phyloP scores from a whole-genome alignment of 345 rosid genomes.

The Isatis tinctoria region DNA sequence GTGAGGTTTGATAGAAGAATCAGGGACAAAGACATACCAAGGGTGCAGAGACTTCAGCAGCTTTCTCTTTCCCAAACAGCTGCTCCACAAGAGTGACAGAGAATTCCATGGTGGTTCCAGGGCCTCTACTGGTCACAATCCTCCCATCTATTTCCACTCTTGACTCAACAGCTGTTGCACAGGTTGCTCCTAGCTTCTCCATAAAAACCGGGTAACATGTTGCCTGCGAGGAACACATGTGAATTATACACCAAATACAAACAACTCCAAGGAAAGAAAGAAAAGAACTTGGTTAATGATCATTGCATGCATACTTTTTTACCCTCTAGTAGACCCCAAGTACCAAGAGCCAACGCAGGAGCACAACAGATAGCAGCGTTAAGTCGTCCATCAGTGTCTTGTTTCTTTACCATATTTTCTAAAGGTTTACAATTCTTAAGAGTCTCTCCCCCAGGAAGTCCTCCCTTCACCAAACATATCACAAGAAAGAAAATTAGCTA shows the following conservation, averaged over 20 bases:
- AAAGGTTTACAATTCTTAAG: conserved; percentile 60
- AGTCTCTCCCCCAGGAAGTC: conserved; percentile 81
- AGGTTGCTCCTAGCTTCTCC: conserved; percentile 66
- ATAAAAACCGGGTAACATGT: conserved; percentile 82
- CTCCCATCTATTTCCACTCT: conserved; percentile 80
- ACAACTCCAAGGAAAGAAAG: not conserved
- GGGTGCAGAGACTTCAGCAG: conserved; percentile 68
- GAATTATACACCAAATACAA: not conserved
- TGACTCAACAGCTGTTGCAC: conserved; percentile 70
- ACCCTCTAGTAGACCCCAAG: conserved; percentile 90
- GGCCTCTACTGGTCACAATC: conserved; percentile 77
- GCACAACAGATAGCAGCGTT: conserved; percentile 89
- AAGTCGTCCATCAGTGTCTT: conserved; percentile 65
- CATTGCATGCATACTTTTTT: conserved; percentile 44
- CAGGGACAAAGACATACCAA: conserved; percentile 41
- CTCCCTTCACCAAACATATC: conserved; percentile 52
- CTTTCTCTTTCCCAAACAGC: conserved; percentile 77
- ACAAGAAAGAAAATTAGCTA: not conserved
- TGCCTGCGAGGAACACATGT: conserved; percentile 43
- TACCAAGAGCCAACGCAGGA: conserved; percentile 73
- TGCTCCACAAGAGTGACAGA: conserved; percentile 66
- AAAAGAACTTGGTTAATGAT: not conserved
- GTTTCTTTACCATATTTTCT: conserved; percentile 73
- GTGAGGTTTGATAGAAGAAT: not conserved
- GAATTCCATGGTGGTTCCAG: conserved; percentile 92